phyloP scores from a whole-genome alignment of 2,329 filamentous ascomycete genomes.

The Aureobasidium musti region DNA sequence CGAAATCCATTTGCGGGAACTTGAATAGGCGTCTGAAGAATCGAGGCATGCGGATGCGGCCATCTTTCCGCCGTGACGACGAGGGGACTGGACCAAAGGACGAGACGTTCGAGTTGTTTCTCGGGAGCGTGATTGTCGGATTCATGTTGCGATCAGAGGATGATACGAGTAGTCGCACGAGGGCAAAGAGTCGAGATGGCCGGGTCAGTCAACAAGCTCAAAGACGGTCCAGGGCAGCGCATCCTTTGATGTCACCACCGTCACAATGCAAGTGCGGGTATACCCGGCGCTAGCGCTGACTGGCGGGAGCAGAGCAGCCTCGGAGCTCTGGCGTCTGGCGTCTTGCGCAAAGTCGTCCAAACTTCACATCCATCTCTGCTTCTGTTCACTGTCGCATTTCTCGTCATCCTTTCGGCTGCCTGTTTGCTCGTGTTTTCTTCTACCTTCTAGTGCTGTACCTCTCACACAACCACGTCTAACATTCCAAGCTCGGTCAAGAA shows the following conservation, averaged over 20 bases:
- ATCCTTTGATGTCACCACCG: slow-evolving; percentile 1
- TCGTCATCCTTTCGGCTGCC: neutral
- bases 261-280: neutral
- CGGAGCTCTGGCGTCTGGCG: neutral
- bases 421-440: neutral
- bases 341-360: neutral
- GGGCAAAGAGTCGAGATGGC: neutral
- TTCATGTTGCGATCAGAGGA: slow-evolving; percentile 49
- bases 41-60: slow-evolving; percentile 61
- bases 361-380: slow-evolving; percentile 1
- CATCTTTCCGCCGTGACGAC: slow-evolving; percentile 44
- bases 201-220: neutral
- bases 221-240: neutral
- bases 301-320: neutral
- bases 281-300: neutral
- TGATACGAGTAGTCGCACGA: neutral
- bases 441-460: neutral
- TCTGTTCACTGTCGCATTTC: neutral
- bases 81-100: slow-evolving; percentile 55
- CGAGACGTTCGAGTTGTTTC: slow-evolving; percentile 54
- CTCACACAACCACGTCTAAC: neutral
- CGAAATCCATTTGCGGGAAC: slow-evolving; percentile 73
- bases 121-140: slow-evolving; percentile 61
- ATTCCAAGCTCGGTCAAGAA: neutral
- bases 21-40: slow-evolving; percentile 71